These are phyloP conservation scores for Cercospora beticola DNA, from an alignment of 2,329 filamentous ascomycete species.

Conservation along the genomic window DNA sequence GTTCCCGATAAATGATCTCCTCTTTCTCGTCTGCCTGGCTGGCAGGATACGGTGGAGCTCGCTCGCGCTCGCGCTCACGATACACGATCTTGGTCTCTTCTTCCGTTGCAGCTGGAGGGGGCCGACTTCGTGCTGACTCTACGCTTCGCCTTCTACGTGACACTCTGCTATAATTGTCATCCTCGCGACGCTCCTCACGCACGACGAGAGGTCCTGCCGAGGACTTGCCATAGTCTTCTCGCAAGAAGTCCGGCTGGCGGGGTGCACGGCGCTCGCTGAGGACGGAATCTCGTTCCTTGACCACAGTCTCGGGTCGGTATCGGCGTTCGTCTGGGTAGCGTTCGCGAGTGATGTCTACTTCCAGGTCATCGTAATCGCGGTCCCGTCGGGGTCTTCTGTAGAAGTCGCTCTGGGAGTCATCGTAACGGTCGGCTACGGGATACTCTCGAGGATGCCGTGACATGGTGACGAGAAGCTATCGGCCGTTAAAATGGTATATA, in stretches of 20 bases:
- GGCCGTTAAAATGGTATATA: slow-evolving; percentile 4
- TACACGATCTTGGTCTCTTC: slow-evolving; percentile 46
- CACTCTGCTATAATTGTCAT: slow-evolving; percentile 36
- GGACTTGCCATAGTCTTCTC: slow-evolving; percentile 50
- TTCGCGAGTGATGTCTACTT: slow-evolving; percentile 46
- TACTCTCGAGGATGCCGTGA: slow-evolving; percentile 35
- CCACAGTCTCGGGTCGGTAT: slow-evolving; percentile 26
- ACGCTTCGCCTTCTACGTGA: slow-evolving; percentile 30
- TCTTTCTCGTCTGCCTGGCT: slow-evolving; percentile 36
- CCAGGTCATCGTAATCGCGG: slow-evolving; percentile 52
- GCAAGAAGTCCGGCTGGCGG: slow-evolving; percentile 51
- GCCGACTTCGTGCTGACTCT: slow-evolving; percentile 32
- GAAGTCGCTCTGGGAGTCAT: slow-evolving; percentile 47
- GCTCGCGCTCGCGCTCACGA: slow-evolving; percentile 32
- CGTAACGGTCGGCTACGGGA: slow-evolving; percentile 45
- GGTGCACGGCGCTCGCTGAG: slow-evolving; percentile 41
- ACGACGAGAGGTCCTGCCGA: slow-evolving; percentile 49
- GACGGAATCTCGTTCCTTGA: slow-evolving; percentile 38
- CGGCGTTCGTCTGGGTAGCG: slow-evolving; percentile 31
- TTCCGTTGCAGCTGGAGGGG: slow-evolving; percentile 38
- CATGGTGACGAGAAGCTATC: slow-evolving; percentile 24
- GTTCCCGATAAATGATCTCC: slow-evolving; percentile 43
- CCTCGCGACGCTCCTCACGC: slow-evolving; percentile 42
- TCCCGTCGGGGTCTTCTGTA: slow-evolving; percentile 41
- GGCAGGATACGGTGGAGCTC: slow-evolving; percentile 31